These are phyloP conservation scores for Trametes coccinea DNA, from an alignment of 768 basidiomycete species.

Conservation along the genomic window DNA sequence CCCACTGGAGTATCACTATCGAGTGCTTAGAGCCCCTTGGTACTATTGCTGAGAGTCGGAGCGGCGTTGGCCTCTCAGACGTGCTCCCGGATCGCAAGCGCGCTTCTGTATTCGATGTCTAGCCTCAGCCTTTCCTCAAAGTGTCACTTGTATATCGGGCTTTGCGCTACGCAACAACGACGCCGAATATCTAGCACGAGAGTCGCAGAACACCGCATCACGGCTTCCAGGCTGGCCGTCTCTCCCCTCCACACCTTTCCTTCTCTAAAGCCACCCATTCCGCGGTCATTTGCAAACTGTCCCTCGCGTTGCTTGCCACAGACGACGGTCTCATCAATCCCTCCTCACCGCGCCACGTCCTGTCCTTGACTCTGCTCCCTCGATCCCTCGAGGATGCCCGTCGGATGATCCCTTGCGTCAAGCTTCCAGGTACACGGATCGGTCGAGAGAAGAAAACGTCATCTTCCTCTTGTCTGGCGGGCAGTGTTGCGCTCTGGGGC, in stretches of 20 bases:
- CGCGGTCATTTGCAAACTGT: neutral
- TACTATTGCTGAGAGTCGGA: no score
- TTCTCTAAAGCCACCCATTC: neutral
- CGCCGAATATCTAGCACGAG: neutral
- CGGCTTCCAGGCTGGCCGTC: neutral
- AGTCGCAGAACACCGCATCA: neutral
- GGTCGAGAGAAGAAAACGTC: constrained; percentile 8
- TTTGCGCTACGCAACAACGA: neutral
- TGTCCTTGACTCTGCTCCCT: neutral
- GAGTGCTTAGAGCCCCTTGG: no score
- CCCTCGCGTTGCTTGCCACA: neutral
- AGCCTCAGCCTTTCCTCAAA: neutral
- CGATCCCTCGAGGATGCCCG: neutral
- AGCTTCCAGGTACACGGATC: constrained; percentile 10
- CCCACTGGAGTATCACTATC: no score
- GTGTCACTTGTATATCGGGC: neutral
- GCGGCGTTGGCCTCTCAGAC: no score
- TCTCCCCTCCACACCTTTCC: neutral
- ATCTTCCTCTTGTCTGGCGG: neutral
- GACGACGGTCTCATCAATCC: neutral
- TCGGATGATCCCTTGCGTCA: neutral
- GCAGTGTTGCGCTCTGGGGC: neutral
- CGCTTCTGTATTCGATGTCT: neutral
- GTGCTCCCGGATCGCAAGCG: no score
- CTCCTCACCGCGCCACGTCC: neutral